Evolutionary conservation across 1,284 basidiomycete species (phyloP).

Genomic region (Cryptococcus sp.): DNA sequence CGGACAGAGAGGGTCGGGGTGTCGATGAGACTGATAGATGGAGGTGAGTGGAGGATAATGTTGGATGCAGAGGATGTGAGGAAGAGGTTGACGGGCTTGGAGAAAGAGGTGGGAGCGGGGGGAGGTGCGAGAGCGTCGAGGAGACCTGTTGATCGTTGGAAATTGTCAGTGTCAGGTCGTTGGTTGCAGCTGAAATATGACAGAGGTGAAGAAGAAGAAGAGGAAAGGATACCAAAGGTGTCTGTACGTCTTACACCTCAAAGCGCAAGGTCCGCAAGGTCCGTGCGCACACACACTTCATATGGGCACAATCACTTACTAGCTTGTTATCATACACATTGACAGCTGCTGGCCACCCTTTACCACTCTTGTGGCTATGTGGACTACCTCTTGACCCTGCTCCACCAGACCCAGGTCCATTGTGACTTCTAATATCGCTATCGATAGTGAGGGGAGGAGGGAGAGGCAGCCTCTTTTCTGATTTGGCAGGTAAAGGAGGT

Average conservation of each 20-base stretch:
- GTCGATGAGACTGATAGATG: conserved; percentile 1
- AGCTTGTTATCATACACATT: conserved; percentile 50
- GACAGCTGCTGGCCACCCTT: conserved; percentile 26
- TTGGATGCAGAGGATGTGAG: conserved; percentile 9
- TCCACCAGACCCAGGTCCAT: neutral
- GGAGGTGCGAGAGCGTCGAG: conserved; percentile 46
- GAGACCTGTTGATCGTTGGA: conserved; percentile 34
- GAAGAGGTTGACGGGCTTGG: conserved; percentile 21
- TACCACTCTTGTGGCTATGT: conserved; percentile 17
- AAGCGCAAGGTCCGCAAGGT: too few relatives aligned
- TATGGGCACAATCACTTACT: conserved; percentile 21
- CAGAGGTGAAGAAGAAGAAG: neutral
- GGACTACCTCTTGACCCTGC: conserved; percentile 21
- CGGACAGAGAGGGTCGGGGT: neutral
- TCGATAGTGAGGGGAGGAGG: conserved; percentile 2
- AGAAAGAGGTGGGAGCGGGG: conserved; percentile 42
- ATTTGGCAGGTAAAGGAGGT: conserved; percentile 29
- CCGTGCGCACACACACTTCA: too few relatives aligned
- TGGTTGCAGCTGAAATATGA: neutral
- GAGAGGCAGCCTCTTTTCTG: conserved; percentile 29
- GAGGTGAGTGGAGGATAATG: conserved; percentile 8
- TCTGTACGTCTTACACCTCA: too few relatives aligned
- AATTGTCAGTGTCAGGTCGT: neutral
- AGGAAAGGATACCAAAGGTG: too few relatives aligned
- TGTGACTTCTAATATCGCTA: too few relatives aligned